A percentile compares a stretch with the other conserved stretches of the same genome.
Conservation (phyloP, 495 filamentous ascomycete species). For the Penicillium coprophilum region DNA sequence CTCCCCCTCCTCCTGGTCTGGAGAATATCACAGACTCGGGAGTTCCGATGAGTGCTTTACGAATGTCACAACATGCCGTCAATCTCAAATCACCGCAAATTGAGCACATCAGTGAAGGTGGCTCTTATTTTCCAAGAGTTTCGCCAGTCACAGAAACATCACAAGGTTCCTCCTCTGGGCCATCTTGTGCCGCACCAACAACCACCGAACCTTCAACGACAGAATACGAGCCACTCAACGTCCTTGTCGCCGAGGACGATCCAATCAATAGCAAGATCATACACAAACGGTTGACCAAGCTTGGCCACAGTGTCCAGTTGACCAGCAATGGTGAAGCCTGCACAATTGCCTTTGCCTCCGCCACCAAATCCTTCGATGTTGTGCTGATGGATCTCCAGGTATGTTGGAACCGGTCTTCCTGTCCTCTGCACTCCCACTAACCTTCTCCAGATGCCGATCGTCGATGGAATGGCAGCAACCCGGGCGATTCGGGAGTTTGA, state of each 20-base stretch:
- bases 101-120: slow-evolving; percentile 8
- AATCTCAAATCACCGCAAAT: slow-evolving; percentile 4
- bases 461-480: slow-evolving; percentile 81
- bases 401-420: too few relatives aligned
- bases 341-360: slow-evolving; percentile 63
- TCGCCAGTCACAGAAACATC: slow-evolving; percentile 4
- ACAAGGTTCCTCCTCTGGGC: neutral
- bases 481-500: slow-evolving; percentile 79
- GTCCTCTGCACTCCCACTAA: too few relatives aligned
- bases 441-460: slow-evolving; percentile 83
- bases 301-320: slow-evolving; percentile 69
- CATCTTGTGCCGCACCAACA: neutral
- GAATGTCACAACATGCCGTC: slow-evolving; percentile 38
- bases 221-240: slow-evolving; percentile 45
- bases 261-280: slow-evolving; percentile 89
- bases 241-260: slow-evolving; percentile 90
- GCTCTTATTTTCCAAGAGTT: slow-evolving; percentile 24
- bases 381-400: slow-evolving; percentile 73
- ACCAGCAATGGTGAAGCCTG: slow-evolving; percentile 90
- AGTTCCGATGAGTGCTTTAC: slow-evolving; percentile 42
- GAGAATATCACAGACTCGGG: slow-evolving; percentile 41
- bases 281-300: slow-evolving; percentile 77
- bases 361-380: slow-evolving; percentile 66
- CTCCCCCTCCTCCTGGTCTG: slow-evolving; percentile 33
- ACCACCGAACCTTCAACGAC: slow-evolving; percentile 13